phyloP scores from a whole-genome alignment of 306 rosid species.

The Dryas octopetala region DNA sequence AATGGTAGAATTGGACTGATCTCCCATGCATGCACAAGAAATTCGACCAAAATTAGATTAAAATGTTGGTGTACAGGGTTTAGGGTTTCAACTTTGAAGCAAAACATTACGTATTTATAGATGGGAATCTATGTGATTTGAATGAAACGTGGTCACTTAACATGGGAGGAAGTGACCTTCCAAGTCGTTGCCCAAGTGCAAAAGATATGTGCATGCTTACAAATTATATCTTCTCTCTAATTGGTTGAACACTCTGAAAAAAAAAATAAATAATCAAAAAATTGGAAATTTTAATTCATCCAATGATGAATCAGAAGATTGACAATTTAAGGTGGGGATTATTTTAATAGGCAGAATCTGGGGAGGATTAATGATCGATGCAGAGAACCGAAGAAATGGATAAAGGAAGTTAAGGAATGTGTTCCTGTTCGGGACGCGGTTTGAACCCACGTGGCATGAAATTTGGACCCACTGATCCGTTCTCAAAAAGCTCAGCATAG shows the following conservation, averaged over 20 bases:
- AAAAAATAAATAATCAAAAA: neutral
- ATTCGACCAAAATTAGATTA: neutral
- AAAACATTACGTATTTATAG: conserved; percentile 55
- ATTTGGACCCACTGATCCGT: conserved; percentile 1
- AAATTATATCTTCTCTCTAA: neutral
- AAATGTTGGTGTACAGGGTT: neutral
- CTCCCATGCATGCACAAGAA: conserved; percentile 18
- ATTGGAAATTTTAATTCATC: neutral
- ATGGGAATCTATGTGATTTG: conserved; percentile 18
- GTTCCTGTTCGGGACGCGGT: conserved; percentile 57
- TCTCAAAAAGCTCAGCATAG: neutral
- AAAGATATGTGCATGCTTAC: neutral
- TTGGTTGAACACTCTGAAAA: neutral
- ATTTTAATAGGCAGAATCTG: neutral
- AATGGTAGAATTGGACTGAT: conserved; percentile 24
- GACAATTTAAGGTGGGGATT: conserved; percentile 22
- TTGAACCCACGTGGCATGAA: conserved; percentile 48
- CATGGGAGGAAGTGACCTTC: conserved; percentile 39
- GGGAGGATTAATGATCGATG: neutral
- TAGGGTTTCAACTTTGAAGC: neutral
- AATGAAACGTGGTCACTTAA: conserved; percentile 24
- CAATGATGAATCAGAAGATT: conserved; percentile 5
- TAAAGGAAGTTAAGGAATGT: neutral
- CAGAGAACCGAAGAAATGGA: conserved; percentile 4
- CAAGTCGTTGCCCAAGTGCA: conserved; percentile 44